A percentile compares a stretch with the other conserved stretches of the same genome.
phyloP scores from a whole-genome alignment of 768 basidiomycete genomes.

The Mycena olivaceomarginata region DNA sequence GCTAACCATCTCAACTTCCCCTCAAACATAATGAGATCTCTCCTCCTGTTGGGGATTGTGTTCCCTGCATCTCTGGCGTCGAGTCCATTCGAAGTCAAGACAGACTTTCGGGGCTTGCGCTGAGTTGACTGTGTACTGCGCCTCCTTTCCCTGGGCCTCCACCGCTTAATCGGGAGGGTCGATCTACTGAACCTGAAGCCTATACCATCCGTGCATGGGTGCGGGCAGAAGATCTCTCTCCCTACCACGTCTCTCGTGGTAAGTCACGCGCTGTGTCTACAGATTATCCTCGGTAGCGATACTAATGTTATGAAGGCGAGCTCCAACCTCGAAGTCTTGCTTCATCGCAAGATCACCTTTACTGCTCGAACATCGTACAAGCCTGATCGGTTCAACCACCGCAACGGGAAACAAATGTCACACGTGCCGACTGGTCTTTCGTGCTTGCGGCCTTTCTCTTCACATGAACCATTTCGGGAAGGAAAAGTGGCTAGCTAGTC shows the following conservation, averaged over 20 bases:
- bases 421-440: too few species aligned
- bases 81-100: background rate
- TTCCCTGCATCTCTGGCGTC: background rate
- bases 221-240: slow-evolving; percentile 27
- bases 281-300: background rate
- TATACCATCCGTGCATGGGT: slow-evolving; percentile 26
- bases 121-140: too few species aligned
- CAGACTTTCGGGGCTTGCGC: too few species aligned
- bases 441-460: too few species aligned
- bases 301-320: slow-evolving; percentile 19
- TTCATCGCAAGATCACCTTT: too few species aligned
- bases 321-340: slow-evolving; percentile 10
- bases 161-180: too few species aligned
- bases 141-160: too few species aligned
- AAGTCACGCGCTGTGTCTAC: background rate
- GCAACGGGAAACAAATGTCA: too few species aligned
- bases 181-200: background rate
- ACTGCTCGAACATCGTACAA: too few species aligned
- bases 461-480: too few species aligned
- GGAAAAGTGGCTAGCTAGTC: too few species aligned
- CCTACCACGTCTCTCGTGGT: slow-evolving; percentile 27
- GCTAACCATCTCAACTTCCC: background rate
- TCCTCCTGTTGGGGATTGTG: background rate
- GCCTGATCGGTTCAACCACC: too few species aligned
- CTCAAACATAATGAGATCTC: background rate